Evolutionary conservation across 805 yeast genomes (phyloP), one percentile per base, ranked within the genome.

Genomic region (Kluyveromyces wickerhamii): DNA sequence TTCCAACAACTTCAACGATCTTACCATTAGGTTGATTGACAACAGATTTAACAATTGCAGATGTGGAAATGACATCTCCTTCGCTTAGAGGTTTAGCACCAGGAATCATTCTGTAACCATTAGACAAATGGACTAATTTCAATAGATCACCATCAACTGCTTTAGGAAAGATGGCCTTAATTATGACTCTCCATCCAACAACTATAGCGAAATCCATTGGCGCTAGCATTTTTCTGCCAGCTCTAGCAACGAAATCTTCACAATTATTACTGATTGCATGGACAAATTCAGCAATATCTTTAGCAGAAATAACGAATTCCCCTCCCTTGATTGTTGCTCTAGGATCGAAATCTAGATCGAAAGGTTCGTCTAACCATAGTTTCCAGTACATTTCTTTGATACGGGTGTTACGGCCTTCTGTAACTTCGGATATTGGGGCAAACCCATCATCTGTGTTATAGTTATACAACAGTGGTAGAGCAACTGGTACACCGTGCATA

Each of bases 121-220:
- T 92, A 34, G 95, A 84, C 63, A 92, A 69, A 62, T 92, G 99
- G 37, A 92, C 98, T 54, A 92, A 73, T 60, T 80, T 82, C 66
- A 92, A 71, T 56, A 92, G 71, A 60, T 92, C 98, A 64, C 98
- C 98, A 60, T 94, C 97, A 52, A 92, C 94, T 43, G 79, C 77
- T 58, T 76, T 75, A 36, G 98, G 98, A 92, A 92, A 92, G 50
- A 92, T 84, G n/a, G 96, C 88, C 69, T 83, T 86, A 68, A 92
- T 89, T 58, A 92, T 89, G 33, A 96, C 94, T 67, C 81, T 82
- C 99, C 99, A 92, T 29, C 98, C 97, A 50, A 88, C 76, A 39
- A 92, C 96, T 60, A 92, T 92, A 32, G 98, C 97, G 57, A 88
- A 92, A 69, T 92, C 99, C 97, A 92, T 89, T 54, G 99, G 99